Percentiles rank a stretch among this genome's conserved stretches.
phyloP scores from a whole-genome alignment of 441 rosid genomes.

The Populus hybrid region DNA sequence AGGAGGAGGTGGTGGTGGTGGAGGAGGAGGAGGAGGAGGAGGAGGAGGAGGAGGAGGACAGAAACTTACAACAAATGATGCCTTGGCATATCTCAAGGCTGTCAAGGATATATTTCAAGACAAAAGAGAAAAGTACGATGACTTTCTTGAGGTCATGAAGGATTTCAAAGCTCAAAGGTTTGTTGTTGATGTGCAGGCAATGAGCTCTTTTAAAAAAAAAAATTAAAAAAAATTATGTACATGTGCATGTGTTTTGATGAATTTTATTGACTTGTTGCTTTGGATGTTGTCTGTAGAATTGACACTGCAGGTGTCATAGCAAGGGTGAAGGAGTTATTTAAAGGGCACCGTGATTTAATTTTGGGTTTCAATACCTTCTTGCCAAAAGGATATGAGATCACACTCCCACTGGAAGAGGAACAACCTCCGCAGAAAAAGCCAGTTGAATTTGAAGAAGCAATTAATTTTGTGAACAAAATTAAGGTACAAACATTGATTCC shows the following conservation, averaged over 20 bases:
- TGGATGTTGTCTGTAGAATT: slow-evolving; percentile 45
- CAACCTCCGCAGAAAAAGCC: slow-evolving; percentile 85
- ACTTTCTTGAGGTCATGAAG: slow-evolving; percentile 97
- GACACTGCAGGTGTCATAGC: slow-evolving; percentile 91
- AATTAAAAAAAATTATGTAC: not conserved
- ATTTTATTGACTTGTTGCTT: not conserved
- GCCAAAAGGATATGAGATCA: slow-evolving; percentile 95
- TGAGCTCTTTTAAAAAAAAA: not conserved
- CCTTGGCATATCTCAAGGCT: slow-evolving; percentile 90
- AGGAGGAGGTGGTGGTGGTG: slow-evolving; percentile 16
- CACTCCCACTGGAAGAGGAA: slow-evolving; percentile 74
- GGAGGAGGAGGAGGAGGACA: slow-evolving; percentile 54
- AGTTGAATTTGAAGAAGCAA: slow-evolving; percentile 97
- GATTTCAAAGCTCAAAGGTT: slow-evolving; percentile 98
- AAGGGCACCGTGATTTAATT: slow-evolving; percentile 85
- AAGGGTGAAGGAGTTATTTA: slow-evolving; percentile 92
- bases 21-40: slow-evolving; percentile 41
- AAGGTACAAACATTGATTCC: slow-evolving; percentile 50
- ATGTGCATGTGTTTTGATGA: not conserved
- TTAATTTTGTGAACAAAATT: slow-evolving; percentile 95
- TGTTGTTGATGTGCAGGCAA: slow-evolving; percentile 11
- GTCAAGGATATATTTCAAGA: slow-evolving; percentile 95
- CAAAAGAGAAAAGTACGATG: slow-evolving; percentile 84
- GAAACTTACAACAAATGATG: slow-evolving; percentile 93
- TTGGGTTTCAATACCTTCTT: slow-evolving; percentile 97